Conservation (phyloP, 768 basidiomycete genomes). For the Panaeolus cyanescens region DNA sequence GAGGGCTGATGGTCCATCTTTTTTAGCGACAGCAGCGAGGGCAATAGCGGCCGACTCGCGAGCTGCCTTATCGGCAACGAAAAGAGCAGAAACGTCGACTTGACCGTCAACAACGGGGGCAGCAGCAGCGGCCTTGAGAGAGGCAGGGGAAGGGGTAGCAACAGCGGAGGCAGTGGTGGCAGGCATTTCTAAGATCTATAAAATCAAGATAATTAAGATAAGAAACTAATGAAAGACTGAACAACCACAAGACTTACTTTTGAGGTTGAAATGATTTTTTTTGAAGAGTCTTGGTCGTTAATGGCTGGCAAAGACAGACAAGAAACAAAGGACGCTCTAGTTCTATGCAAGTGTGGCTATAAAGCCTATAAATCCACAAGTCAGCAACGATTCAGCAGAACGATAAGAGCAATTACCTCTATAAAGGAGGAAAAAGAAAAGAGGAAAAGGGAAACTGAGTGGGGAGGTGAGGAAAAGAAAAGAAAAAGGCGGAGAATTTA, state of each 20-base stretch:
- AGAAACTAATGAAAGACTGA: background rate
- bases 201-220: slow-evolving; percentile 7
- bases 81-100: slow-evolving; percentile 75
- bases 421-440: slow-evolving; percentile 34
- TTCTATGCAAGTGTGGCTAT: slow-evolving; percentile 42
- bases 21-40: slow-evolving; percentile 76
- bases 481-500: slow-evolving; percentile 20
- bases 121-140: slow-evolving; percentile 63
- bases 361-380: slow-evolving; percentile 29
- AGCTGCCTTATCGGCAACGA: slow-evolving; percentile 82
- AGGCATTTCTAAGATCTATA: slow-evolving; percentile 72
- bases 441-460: slow-evolving; percentile 24
- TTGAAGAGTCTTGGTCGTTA: slow-evolving; percentile 40
- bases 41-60: slow-evolving; percentile 71
- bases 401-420: slow-evolving; percentile 35
- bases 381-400: slow-evolving; percentile 11
- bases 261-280: slow-evolving; percentile 31
- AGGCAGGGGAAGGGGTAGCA: slow-evolving; percentile 62
- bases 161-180: slow-evolving; percentile 69
- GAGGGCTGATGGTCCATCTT: slow-evolving; percentile 81
- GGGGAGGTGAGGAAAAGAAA: slow-evolving; percentile 35
- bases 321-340: slow-evolving; percentile 72
- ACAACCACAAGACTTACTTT: slow-evolving; percentile 38
- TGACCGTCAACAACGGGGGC: slow-evolving; percentile 55
- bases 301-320: slow-evolving; percentile 52